Evolutionary conservation across 108 stramenopile genomes (phyloP).

Genomic region (Schizochytrium sp.): DNA sequence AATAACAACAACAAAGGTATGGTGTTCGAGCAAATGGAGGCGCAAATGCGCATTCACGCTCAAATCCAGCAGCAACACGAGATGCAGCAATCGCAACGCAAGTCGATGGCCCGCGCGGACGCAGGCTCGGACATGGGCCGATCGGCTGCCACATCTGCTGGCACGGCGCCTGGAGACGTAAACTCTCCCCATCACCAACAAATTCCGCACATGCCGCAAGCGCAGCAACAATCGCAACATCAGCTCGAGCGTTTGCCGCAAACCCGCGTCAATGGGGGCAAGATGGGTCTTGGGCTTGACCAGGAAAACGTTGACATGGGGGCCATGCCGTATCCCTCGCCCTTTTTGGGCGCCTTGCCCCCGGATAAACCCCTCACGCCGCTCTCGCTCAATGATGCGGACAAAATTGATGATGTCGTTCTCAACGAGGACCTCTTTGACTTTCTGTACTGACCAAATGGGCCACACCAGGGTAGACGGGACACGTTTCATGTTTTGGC

Average conservation of each 20-base stretch:
- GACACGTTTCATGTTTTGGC: too few species aligned
- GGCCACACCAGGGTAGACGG: too few species aligned
- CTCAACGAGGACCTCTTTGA: neutral
- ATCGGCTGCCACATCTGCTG: neutral
- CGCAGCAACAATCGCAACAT: too few species aligned
- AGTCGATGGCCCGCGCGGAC: neutral
- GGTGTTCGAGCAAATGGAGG: neutral
- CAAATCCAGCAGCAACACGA: conserved; percentile 6
- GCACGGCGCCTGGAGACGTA: neutral
- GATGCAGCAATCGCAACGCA: neutral
- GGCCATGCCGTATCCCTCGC: neutral
- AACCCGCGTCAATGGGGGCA: neutral
- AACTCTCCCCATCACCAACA: too few species aligned
- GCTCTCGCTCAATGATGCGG: neutral
- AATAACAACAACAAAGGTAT: neutral
- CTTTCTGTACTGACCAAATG: neutral
- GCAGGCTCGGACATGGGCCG: neutral
- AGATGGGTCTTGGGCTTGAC: neutral
- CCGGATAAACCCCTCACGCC: neutral
- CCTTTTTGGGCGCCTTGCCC: neutral
- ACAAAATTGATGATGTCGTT: neutral
- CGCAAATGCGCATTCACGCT: neutral
- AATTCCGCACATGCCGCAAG: too few species aligned
- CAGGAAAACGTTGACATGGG: neutral
- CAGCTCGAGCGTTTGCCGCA: too few species aligned